Base-by-base conservation (phyloP, 2,329 filamentous ascomycete species). In the Diaporthe citrichinensis region DNA sequence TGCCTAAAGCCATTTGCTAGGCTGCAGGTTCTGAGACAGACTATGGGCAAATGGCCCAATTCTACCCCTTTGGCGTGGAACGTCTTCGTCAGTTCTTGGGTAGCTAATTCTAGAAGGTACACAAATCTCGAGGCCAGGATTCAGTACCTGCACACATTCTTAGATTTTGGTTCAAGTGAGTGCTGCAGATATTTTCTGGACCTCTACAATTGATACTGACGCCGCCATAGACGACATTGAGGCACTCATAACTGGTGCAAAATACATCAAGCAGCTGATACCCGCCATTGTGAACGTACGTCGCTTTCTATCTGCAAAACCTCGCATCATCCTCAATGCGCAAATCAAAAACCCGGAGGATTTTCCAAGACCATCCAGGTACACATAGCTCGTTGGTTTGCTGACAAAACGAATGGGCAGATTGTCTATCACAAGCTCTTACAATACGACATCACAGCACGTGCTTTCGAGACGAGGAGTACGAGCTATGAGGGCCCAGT, bases 211-310 rank as follows among this genome's bases (percentile, higher is more conserved):
- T 23, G 3, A 41, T 25, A 73, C 73, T 44, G n/a, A 77, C 44
- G 67, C 46, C 20, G 41, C 74, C 23, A 5, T 76, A 94, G 94
- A 89, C 77, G 94, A 95, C 80, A 91, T 95, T 74, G 92, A 94
- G 78, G 93, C 93, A 53, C 88, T 96, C 51, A 87, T 90, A 20
- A 87, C 88, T 3, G 94, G 93, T 77, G 87, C 91, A 76, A 95
- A 95, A 83, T 95, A 95, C 84, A 93, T 95, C 85, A 94, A 93
- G 80, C 91, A 92, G n/a, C 89, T 96, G 44, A 95, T 96, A 78
- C 95, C 95, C 1, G 92, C 94, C 61, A 90, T 97, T 31, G 94
- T 96, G 80, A 95, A 96, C 84, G 94, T 95, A 31, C 6, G 68
- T 58, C 8, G 9, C 39, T 2, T 25, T 20, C 12, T 20, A 3